Evolutionary conservation across 2,329 filamentous ascomycete species (phyloP).

Genomic region (Diaporthe sp.): DNA sequence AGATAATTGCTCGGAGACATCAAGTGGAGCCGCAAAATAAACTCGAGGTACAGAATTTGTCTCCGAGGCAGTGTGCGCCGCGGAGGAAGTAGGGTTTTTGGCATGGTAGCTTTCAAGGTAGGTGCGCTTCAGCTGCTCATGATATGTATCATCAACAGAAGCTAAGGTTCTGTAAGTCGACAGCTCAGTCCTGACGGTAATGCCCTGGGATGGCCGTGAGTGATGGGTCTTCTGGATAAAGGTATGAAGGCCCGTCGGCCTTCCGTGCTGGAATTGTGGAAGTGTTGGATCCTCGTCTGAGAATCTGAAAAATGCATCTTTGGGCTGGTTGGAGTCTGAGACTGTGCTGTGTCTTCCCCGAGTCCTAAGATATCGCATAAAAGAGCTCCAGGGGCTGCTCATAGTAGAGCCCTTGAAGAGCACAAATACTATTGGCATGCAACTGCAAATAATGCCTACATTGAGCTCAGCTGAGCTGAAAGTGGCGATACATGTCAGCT

Average conservation of each 20-base stretch:
- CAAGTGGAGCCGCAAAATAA: not conserved
- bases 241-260: not conserved
- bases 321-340: not conserved
- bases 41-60: not conserved
- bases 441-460: slow-evolving; percentile 18
- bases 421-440: slow-evolving; percentile 15
- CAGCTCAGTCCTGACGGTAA: not conserved
- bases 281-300: not conserved
- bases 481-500: not conserved
- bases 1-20: too few relatives aligned
- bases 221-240: not conserved
- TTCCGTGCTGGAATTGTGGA: not conserved
- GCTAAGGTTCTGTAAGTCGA: not conserved
- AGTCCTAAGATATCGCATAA: not conserved
- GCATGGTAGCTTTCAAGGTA: not conserved
- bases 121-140: slow-evolving; percentile 1
- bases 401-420: not conserved
- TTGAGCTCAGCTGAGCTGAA: slow-evolving; percentile 18
- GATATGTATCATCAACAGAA: not conserved
- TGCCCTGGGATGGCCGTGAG: not conserved
- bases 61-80: not conserved
- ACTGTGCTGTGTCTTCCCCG: not conserved
- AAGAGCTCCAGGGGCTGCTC: not conserved
- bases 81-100: not conserved
- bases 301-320: not conserved